phyloP scores from a whole-genome alignment of 2,329 filamentous ascomycete species.

The Geoglossum cookeanum region DNA sequence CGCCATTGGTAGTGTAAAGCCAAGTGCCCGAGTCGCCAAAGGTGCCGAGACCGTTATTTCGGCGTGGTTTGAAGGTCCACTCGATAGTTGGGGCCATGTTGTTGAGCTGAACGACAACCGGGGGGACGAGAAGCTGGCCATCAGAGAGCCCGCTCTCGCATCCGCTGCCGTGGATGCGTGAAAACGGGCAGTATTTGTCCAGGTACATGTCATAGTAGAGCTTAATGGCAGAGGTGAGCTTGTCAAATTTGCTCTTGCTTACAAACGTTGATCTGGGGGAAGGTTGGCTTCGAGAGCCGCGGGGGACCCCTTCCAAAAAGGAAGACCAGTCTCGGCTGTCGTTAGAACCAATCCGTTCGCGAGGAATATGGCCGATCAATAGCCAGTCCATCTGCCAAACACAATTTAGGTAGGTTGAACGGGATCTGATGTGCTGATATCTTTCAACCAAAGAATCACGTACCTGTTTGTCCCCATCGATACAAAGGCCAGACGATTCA shows the following conservation, averaged over 20 bases:
- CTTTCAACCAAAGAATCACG: too few species aligned
- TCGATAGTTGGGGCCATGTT: not conserved
- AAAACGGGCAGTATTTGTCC: not conserved
- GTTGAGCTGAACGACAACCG: not conserved
- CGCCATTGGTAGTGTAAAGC: not conserved
- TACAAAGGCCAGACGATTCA: not conserved
- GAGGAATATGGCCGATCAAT: not conserved
- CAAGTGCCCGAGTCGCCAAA: not conserved
- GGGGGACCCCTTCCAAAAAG: not conserved
- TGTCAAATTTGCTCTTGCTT: not conserved
- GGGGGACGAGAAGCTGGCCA: not conserved
- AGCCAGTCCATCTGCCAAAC: not conserved
- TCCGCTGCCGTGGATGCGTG: not conserved
- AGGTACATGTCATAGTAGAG: not conserved
- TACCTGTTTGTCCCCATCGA: not conserved
- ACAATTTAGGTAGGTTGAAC: too few species aligned
- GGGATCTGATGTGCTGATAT: not conserved
- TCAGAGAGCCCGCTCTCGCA: not conserved
- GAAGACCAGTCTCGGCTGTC: not conserved
- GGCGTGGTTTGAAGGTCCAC: not conserved
- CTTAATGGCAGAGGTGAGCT: not conserved
- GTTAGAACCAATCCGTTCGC: not conserved
- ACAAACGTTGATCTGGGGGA: not conserved
- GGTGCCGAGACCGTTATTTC: not conserved
- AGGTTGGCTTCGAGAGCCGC: not conserved